A percentile compares a stretch with the other conserved stretches of the same genome.
phyloP scores from a whole-genome alignment of 768 basidiomycete species.

The Tubosaeta sp. region DNA sequence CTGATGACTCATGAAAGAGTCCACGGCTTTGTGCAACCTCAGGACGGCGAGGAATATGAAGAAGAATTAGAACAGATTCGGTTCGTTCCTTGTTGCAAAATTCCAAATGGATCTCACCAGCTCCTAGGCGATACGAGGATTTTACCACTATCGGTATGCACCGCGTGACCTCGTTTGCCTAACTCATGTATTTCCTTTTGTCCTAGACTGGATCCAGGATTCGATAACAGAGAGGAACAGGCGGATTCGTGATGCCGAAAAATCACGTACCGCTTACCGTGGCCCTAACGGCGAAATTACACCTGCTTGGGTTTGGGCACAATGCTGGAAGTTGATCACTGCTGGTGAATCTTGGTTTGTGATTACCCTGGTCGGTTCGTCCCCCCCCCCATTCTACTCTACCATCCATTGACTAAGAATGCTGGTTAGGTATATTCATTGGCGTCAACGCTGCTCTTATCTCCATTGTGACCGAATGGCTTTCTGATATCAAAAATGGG shows the following conservation, averaged over 20 bases:
- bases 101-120: constrained; percentile 11
- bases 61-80: constrained; percentile 67
- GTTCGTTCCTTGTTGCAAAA: constrained; percentile 31
- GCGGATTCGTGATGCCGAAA: constrained; percentile 55
- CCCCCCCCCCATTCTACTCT: neutral
- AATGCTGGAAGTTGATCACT: constrained; percentile 54
- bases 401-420: constrained; percentile 1
- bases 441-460: constrained; percentile 94
- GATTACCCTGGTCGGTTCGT: constrained; percentile 83
- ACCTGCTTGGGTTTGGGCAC: constrained; percentile 56
- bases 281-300: constrained; percentile 50
- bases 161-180: constrained; percentile 11
- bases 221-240: constrained; percentile 84
- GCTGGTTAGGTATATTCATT: constrained; percentile 70
- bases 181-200: constrained; percentile 6
- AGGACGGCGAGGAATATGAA: constrained; percentile 42
- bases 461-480: constrained; percentile 94
- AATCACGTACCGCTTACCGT: constrained; percentile 40
- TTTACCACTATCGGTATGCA: constrained; percentile 87
- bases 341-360: constrained; percentile 92
- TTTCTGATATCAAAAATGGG: constrained; percentile 96
- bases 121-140: constrained; percentile 82
- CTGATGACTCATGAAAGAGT: constrained; percentile 21
- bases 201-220: constrained; percentile 94
- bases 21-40: constrained; percentile 24